Percentiles rank a stretch among this genome's conserved stretches.
These are phyloP conservation scores for Colletotrichum horii DNA, from an alignment of 2,329 filamentous ascomycete species.

Conservation along the genomic window DNA sequence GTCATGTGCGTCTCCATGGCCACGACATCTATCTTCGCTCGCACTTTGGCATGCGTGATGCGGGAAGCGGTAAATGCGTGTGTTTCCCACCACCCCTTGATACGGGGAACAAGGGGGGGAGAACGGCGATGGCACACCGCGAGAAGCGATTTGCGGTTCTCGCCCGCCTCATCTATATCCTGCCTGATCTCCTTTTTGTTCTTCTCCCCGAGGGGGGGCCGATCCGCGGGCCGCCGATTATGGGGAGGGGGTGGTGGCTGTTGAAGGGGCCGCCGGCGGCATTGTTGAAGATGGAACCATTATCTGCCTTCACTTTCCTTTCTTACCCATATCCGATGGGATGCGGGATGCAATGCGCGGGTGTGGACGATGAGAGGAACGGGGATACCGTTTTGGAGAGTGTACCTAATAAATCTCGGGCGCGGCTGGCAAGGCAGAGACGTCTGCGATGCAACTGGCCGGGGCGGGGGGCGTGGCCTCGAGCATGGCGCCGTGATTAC, in stretches of 20 bases:
- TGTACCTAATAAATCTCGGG: neutral
- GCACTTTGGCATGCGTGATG: neutral
- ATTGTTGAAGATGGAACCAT: neutral
- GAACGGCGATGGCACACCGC: neutral
- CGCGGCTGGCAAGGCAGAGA: neutral
- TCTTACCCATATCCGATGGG: neutral
- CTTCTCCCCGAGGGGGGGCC: neutral
- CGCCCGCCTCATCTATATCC: neutral
- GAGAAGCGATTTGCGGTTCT: neutral
- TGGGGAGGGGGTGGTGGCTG: neutral
- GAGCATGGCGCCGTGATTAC: neutral
- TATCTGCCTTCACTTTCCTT: neutral
- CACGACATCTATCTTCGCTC: neutral
- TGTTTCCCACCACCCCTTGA: neutral
- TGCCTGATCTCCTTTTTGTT: neutral
- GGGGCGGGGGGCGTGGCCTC: neutral
- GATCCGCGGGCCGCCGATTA: neutral
- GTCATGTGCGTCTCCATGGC: neutral
- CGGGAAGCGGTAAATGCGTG: neutral
- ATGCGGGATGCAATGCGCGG: neutral
- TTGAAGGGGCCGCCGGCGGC: neutral
- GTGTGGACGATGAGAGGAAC: neutral
- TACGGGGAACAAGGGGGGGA: neutral
- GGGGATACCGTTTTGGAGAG: neutral
- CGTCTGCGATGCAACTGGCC: neutral